Conservation (phyloP, 2,329 filamentous ascomycete species). For the Diplocarpon mali region DNA sequence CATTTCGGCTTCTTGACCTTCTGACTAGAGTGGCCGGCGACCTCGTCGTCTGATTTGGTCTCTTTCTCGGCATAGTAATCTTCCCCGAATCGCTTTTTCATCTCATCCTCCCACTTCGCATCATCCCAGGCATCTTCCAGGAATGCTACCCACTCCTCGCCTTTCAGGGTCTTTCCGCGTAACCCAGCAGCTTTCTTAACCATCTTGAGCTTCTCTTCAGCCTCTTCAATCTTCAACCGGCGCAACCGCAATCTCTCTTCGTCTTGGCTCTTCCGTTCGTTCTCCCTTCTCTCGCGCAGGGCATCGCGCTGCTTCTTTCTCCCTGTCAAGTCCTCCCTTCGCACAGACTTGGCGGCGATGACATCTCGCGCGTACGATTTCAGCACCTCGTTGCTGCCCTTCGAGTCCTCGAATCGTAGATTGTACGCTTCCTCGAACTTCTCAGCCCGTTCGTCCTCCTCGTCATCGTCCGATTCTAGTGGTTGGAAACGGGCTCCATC, state of each 20-base stretch:
- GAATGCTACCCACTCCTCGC: constrained; percentile 76
- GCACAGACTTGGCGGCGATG: constrained; percentile 69
- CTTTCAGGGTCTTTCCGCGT: constrained; percentile 50
- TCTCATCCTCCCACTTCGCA: constrained; percentile 80
- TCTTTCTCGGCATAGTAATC: constrained; percentile 73
- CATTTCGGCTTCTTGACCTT: constrained; percentile 74
- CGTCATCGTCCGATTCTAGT: constrained; percentile 81
- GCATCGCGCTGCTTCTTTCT: constrained; percentile 70
- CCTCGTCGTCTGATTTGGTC: constrained; percentile 44
- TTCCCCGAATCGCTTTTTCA: constrained; percentile 80
- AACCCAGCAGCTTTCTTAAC: constrained; percentile 85
- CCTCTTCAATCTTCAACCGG: constrained; percentile 83
- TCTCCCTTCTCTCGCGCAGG: constrained; percentile 67
- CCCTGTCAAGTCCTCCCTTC: constrained; percentile 68
- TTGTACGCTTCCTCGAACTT: constrained; percentile 92
- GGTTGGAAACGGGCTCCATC: constrained; percentile 60
- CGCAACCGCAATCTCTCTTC: constrained; percentile 75
- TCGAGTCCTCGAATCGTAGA: constrained; percentile 86
- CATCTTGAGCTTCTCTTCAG: constrained; percentile 74
- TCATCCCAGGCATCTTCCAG: constrained; percentile 85
- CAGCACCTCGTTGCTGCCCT: constrained; percentile 76
- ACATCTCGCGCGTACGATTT: constrained; percentile 84
- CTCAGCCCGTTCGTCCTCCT: constrained; percentile 62
- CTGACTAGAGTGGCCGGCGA: constrained; percentile 41
- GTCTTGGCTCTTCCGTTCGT: constrained; percentile 62